These are phyloP conservation scores for Backusella australiensis DNA, from an alignment of 192 early-diverging fungal species.

Conservation along the genomic window DNA sequence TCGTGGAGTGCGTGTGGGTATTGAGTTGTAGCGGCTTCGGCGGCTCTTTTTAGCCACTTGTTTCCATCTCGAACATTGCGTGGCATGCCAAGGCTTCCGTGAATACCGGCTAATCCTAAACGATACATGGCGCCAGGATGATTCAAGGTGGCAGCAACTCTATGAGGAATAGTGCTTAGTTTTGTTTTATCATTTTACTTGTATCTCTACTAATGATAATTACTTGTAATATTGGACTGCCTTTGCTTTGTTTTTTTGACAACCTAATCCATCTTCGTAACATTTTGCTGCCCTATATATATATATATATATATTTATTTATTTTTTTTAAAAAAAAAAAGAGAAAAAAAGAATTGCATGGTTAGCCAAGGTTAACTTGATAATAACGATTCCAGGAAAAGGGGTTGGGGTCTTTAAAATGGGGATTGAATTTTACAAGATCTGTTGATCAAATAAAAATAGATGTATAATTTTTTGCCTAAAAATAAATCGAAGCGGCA, in stretches of 20 bases:
- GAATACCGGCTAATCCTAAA: conserved; percentile 35
- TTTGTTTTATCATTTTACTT: neutral
- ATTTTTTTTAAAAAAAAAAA: neutral
- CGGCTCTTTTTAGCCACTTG: conserved; percentile 59
- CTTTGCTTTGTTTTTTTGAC: conserved; percentile 49
- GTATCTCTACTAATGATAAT: neutral
- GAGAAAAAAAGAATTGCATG: neutral
- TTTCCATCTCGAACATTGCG: conserved; percentile 55
- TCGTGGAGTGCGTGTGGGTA: conserved; percentile 62
- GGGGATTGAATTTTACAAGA: neutral
- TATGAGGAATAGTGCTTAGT: neutral
- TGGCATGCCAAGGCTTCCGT: conserved; percentile 51
- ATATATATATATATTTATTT: no score
- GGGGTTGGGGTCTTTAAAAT: neutral
- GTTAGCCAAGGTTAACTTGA: neutral
- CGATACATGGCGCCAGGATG: conserved; percentile 66
- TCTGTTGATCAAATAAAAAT: neutral
- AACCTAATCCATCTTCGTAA: conserved; percentile 65
- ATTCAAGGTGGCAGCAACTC: conserved; percentile 24
- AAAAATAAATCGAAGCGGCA: neutral
- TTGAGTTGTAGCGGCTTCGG: conserved; percentile 53
- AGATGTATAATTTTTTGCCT: neutral
- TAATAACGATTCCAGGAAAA: neutral
- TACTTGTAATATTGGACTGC: conserved; percentile 70
- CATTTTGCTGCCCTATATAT: conserved; percentile 48